A percentile compares a stretch with the other conserved stretches of the same genome.
Evolutionary conservation across 495 filamentous ascomycete species (phyloP).

Genomic region (Penicillium canescens): DNA sequence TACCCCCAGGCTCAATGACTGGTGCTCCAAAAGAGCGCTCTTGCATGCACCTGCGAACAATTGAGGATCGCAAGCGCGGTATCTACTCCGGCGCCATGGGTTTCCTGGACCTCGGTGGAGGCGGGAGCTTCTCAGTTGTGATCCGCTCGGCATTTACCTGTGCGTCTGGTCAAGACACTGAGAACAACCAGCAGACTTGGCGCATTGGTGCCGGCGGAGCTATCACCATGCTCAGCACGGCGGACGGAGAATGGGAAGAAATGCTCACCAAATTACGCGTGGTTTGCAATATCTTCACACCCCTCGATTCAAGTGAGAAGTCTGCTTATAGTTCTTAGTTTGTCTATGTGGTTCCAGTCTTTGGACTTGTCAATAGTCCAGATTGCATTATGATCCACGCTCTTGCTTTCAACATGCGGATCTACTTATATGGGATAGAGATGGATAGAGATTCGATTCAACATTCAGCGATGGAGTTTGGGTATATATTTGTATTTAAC

Average conservation of each 20-base stretch:
- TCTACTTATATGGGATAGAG: constrained; percentile 3
- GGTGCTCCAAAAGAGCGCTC: constrained; percentile 90
- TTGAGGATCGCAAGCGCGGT: constrained; percentile 69
- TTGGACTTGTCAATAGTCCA: not conserved
- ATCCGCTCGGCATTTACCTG: constrained; percentile 74
- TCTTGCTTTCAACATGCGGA: constrained; percentile 35
- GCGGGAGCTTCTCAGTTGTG: constrained; percentile 83
- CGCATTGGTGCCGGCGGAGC: constrained; percentile 86
- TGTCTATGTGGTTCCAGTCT: not conserved
- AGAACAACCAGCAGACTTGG: constrained; percentile 61
- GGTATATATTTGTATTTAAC: constrained; percentile 6
- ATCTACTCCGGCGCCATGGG: constrained; percentile 89
- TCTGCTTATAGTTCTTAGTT: not conserved
- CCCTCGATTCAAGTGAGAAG: constrained; percentile 11
- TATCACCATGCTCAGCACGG: constrained; percentile 75
- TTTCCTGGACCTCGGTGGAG: constrained; percentile 82
- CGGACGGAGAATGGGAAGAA: constrained; percentile 83
- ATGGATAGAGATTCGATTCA: constrained; percentile 28
- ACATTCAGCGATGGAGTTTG: constrained; percentile 34
- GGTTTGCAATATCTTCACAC: constrained; percentile 54
- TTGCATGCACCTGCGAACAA: constrained; percentile 71
- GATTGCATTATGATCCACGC: constrained; percentile 11
- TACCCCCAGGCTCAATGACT: constrained; percentile 94
- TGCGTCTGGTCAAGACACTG: constrained; percentile 42
- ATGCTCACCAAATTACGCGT: constrained; percentile 81